These are phyloP conservation scores for Kurtzmaniella fragi DNA, from an alignment of 805 yeast genomes.

Conservation along the genomic window DNA sequence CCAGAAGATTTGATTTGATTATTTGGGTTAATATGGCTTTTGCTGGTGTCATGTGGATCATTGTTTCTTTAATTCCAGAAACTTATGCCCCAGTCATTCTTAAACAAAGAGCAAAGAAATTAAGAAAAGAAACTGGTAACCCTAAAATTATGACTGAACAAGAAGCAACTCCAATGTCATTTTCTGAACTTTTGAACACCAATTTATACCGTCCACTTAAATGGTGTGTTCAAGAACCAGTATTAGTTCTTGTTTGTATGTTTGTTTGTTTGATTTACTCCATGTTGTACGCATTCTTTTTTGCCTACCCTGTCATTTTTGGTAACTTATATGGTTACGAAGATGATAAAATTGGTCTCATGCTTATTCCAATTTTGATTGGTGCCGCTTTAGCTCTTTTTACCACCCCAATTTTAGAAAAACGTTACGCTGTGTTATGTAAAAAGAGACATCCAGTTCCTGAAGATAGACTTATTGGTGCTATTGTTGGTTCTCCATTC, in stretches of 20 bases:
- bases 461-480: slow-evolving; percentile 76
- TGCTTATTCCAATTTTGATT: slow-evolving; percentile 85
- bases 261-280: slow-evolving; percentile 88
- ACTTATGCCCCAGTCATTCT: slow-evolving; percentile 83
- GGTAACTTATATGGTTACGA: slow-evolving; percentile 68
- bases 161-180: slow-evolving; percentile 72
- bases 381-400: slow-evolving; percentile 74
- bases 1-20: slow-evolving; percentile 64
- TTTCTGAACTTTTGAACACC: slow-evolving; percentile 63
- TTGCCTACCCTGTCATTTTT: slow-evolving; percentile 90
- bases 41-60: slow-evolving; percentile 78
- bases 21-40: slow-evolving; percentile 93
- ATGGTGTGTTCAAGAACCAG: slow-evolving; percentile 78
- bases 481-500: slow-evolving; percentile 78
- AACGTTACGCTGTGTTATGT: slow-evolving; percentile 47
- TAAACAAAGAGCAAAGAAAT: slow-evolving; percentile 55
- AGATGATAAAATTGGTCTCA: slow-evolving; percentile 76
- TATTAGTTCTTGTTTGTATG: slow-evolving; percentile 73
- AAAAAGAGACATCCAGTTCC: slow-evolving; percentile 61
- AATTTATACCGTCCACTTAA: slow-evolving; percentile 78
- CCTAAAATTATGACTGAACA: slow-evolving; percentile 86
- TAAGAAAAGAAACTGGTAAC: slow-evolving; percentile 79
- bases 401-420: slow-evolving; percentile 75
- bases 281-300: slow-evolving; percentile 88
- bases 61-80: slow-evolving; percentile 70